These are phyloP conservation scores for Populus tomentosa DNA, from an alignment of 441 rosid species.

Conservation along the genomic window DNA sequence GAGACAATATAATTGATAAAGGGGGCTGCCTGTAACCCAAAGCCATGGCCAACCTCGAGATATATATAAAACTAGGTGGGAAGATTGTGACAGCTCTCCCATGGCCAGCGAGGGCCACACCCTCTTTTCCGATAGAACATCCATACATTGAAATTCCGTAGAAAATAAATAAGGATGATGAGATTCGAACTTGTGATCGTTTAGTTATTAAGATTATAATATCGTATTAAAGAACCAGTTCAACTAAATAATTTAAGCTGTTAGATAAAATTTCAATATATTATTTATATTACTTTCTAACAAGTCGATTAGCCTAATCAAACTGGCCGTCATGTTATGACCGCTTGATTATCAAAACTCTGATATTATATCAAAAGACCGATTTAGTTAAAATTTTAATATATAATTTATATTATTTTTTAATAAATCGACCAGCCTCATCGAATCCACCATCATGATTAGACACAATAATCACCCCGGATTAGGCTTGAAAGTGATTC, in stretches of 20 bases:
- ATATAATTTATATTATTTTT: no score
- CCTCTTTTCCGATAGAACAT: neutral
- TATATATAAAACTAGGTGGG: neutral
- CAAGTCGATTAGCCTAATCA: neutral
- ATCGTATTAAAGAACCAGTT: accelerated
- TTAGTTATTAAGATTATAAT: accelerated
- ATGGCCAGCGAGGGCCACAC: neutral
- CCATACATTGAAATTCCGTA: no score
- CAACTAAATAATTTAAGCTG: accelerated
- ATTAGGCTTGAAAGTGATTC: neutral
- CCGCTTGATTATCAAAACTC: accelerated
- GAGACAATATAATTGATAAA: constrained; percentile 26
- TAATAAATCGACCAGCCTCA: neutral
- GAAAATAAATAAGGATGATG: no score
- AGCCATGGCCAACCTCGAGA: constrained; percentile 14
- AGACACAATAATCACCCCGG: constrained; percentile 13
- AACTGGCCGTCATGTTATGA: no score
- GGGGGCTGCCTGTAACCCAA: constrained; percentile 23
- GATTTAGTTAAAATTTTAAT: accelerated
- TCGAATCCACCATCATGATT: constrained; percentile 2
- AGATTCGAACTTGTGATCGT: accelerated
- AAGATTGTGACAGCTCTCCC: constrained; percentile 17
- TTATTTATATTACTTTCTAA: no score
- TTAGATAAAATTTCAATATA: accelerated
- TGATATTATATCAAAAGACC: accelerated